Percentiles rank a stretch among this genome's conserved stretches.
These are phyloP conservation scores for Plantago major DNA, from an alignment of 257 asterid species.

Conservation along the genomic window DNA sequence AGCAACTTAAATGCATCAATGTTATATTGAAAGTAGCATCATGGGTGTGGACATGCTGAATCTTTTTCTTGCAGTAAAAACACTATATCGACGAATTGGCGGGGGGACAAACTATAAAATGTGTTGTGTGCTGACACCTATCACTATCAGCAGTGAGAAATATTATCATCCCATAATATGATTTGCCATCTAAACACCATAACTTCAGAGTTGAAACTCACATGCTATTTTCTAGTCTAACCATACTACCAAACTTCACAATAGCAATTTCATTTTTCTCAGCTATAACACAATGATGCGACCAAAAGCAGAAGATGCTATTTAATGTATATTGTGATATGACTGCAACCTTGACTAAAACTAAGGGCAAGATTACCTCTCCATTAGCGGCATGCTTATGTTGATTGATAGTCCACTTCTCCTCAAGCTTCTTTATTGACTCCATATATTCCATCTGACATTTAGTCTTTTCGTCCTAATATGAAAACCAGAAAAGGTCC, in stretches of 20 bases:
- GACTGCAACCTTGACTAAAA: too few relatives aligned
- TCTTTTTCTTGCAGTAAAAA: neutral
- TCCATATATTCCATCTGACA: constrained; percentile 99
- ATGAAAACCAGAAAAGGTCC: constrained; percentile 9
- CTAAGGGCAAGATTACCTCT: constrained; percentile 50
- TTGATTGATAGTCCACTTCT: constrained; percentile 82
- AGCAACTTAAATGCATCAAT: constrained; percentile 23
- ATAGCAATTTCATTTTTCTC: too few relatives aligned
- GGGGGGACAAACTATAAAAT: too few relatives aligned
- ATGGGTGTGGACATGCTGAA: neutral
- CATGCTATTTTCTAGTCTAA: too few relatives aligned
- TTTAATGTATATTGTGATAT: too few relatives aligned
- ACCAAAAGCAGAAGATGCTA: neutral
- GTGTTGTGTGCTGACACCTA: too few relatives aligned
- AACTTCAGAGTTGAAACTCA: too few relatives aligned
- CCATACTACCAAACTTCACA: too few relatives aligned
- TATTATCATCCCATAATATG: too few relatives aligned
- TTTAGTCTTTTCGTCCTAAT: constrained; percentile 89
- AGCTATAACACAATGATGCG: neutral
- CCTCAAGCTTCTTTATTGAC: constrained; percentile 95
- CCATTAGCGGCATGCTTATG: constrained; percentile 60
- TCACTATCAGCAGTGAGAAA: too few relatives aligned
- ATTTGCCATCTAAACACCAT: too few relatives aligned
- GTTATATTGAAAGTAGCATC: neutral
- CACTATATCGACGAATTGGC: too few relatives aligned